Evolutionary conservation across 345 rosid species (phyloP).

Genomic region (Moringa oleifera): DNA sequence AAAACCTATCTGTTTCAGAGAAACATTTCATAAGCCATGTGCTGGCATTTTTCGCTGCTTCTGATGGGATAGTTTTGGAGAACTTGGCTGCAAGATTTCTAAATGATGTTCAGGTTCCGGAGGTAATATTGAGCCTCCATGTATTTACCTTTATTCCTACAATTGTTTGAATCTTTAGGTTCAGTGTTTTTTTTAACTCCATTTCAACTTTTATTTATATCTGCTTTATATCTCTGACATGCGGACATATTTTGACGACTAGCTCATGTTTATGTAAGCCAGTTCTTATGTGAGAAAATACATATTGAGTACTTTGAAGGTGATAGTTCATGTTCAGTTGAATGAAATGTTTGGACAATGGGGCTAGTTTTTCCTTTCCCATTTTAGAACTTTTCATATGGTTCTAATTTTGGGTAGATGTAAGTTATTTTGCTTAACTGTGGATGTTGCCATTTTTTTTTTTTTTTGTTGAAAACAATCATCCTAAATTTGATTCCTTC

Average conservation of each 20-base stretch:
- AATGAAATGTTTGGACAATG: not conserved
- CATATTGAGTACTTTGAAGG: not conserved
- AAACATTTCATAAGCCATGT: conserved; percentile 79
- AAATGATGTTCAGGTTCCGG: conserved; percentile 82
- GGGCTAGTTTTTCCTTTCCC: not conserved
- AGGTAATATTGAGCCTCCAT: conserved; percentile 34
- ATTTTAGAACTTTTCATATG: not conserved
- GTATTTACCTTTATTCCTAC: not conserved
- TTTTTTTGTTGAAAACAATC: too few relatives aligned
- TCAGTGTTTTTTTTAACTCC: not conserved
- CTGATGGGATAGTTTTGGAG: conserved; percentile 93
- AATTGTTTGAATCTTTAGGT: not conserved
- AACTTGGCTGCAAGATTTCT: conserved; percentile 84
- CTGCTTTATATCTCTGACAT: not conserved
- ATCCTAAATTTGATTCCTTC: conserved; percentile 5
- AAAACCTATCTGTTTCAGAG: conserved; percentile 47
- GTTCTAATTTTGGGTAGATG: not conserved
- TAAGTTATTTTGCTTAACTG: not conserved
- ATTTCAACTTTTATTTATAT: not conserved
- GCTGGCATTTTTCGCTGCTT: conserved; percentile 87
- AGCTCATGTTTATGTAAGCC: not conserved
- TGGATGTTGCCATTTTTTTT: not conserved
- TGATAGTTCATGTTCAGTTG: not conserved
- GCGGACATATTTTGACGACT: not conserved
- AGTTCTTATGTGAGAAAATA: not conserved